Base-by-base conservation (phyloP, 345 rosid species). In the Geranium rotundifolium region DNA sequence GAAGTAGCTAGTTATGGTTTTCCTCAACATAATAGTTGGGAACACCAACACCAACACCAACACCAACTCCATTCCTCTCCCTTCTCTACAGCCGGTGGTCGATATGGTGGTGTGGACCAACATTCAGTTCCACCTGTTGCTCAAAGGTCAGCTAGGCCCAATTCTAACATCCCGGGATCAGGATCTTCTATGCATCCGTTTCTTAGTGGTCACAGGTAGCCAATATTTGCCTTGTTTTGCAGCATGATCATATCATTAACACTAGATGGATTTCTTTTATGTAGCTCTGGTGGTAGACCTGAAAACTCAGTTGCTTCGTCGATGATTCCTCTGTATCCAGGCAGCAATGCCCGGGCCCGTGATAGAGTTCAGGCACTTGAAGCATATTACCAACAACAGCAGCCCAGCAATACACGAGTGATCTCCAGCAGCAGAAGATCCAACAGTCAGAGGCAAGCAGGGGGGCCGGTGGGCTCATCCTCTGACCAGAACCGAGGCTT, bases 331-430 rank as follows among this genome's bases (percentile, higher is more conserved):
- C 88, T 92, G 58, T 93, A 88, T 70, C 92, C 86, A 10, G 99
- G 96, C 68, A 93, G 96, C 77, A 90, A 81, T 63, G 89, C 89
- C 17, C 82, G 99, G 19, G 78, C 86, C n/a, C 83, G 87, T 54
- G 95, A 88, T 65, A 78, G 97, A 75, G 86, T 85, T 65, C 99
- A 88, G 73, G 96, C 97, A 41, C 87, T 90, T 49, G 95, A 90
- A 73, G 97, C 96, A 39, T 93, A 88, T 77, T 93, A 87, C 77
- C 99, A 90, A 64, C 99, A 81, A 72, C 96, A 79, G 37, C 77
- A 74, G 60, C 89, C 84, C 0, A 76, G 75, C 87, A 81, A 23
- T 54, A 79, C 19, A 79, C 83, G 37, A 4, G 49, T 77, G 7
- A 61, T 74, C 63, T 64, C 88, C 0, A 77, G 86, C 56, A 69